These are phyloP conservation scores for Amanita molliuscula DNA, from an alignment of 768 basidiomycete species.

Conservation along the genomic window DNA sequence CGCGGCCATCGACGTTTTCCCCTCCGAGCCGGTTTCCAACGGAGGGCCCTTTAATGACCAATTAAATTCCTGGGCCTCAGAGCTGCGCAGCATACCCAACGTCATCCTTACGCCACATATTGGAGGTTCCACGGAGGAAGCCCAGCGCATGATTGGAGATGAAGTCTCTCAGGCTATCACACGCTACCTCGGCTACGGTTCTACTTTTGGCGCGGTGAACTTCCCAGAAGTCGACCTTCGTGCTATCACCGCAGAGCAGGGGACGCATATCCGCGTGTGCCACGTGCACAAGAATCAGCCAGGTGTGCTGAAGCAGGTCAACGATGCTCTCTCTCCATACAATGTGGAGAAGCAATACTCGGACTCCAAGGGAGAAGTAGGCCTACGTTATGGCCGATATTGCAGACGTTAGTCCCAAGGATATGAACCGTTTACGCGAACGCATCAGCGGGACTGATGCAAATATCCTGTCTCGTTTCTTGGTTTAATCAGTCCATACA, in stretches of 20 bases:
- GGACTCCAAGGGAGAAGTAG: slow-evolving; percentile 88
- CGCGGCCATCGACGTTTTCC: slow-evolving; percentile 89
- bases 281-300: slow-evolving; percentile 94
- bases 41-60: slow-evolving; percentile 84
- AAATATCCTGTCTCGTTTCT: slow-evolving; percentile 84
- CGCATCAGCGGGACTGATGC: slow-evolving; percentile 69
- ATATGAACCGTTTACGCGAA: slow-evolving; percentile 70
- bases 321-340: slow-evolving; percentile 87
- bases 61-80: slow-evolving; percentile 75
- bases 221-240: slow-evolving; percentile 98
- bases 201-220: slow-evolving; percentile 89
- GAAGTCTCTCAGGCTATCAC: slow-evolving; percentile 82
- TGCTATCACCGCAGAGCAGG: slow-evolving; percentile 79
- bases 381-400: slow-evolving; percentile 98
- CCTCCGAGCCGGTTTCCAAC: slow-evolving; percentile 86
- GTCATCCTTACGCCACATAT: slow-evolving; percentile 98
- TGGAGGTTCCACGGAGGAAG: slow-evolving; percentile 98
- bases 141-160: slow-evolving; percentile 93
- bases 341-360: slow-evolving; percentile 99
- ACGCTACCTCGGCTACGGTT: slow-evolving; percentile 89
- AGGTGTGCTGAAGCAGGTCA: slow-evolving; percentile 90
- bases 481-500: slow-evolving; percentile 35
- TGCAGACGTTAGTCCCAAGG: slow-evolving; percentile 72
- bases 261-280: slow-evolving; percentile 78
- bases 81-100: slow-evolving; percentile 71